Evolutionary conservation across 2,329 filamentous ascomycete species (phyloP).

Genomic region (Phyllosticta capitalensis): DNA sequence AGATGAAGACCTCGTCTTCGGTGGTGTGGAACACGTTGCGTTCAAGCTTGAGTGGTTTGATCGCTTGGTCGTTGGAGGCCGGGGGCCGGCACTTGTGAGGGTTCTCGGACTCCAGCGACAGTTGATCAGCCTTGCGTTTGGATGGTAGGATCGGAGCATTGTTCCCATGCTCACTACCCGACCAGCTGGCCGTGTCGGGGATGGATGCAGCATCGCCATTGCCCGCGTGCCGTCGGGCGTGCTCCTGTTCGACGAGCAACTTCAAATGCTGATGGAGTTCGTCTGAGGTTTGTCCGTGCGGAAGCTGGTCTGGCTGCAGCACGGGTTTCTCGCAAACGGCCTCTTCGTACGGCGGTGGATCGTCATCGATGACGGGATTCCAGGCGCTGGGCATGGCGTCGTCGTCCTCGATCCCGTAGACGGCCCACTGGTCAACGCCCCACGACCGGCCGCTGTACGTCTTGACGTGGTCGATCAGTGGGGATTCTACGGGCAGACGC

Average conservation of each 20-base stretch:
- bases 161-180: not conserved
- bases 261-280: not conserved
- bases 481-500: not conserved
- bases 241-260: not conserved
- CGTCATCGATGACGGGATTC: not conserved
- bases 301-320: not conserved
- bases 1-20: not conserved
- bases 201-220: not conserved
- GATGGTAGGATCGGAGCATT: not conserved
- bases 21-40: not conserved
- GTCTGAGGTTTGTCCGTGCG: no score
- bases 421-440: not conserved
- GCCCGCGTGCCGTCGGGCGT: not conserved
- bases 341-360: not conserved
- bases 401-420: not conserved
- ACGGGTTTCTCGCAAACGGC: not conserved
- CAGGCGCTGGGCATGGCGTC: not conserved
- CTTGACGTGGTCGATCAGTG: not conserved
- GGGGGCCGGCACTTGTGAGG: not conserved
- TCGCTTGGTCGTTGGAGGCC: not conserved
- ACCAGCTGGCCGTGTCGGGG: not conserved
- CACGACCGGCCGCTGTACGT: not conserved
- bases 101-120: not conserved
- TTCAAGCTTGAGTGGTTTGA: not conserved
- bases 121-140: not conserved